Evolutionary conservation across 2,329 filamentous ascomycete species (phyloP).

Genomic region (Fusarium chaquense): DNA sequence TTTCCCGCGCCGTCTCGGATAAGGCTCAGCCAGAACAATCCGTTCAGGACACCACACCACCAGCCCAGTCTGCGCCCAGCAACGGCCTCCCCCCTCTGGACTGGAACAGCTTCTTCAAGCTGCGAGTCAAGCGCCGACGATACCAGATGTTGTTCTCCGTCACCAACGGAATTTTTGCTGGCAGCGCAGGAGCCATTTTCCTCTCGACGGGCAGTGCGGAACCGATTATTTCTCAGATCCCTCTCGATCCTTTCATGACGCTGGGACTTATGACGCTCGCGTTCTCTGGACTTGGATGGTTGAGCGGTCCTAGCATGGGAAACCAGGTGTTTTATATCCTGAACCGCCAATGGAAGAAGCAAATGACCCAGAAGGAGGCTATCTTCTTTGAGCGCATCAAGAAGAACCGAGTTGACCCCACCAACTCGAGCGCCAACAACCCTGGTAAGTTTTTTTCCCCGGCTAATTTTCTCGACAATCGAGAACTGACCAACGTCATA

Average conservation of each 20-base stretch:
- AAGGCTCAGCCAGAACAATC: slow-evolving; percentile 21
- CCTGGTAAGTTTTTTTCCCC: slow-evolving; percentile 64
- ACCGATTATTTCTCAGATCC: slow-evolving; percentile 75
- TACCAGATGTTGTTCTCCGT: slow-evolving; percentile 85
- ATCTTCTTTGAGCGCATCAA: slow-evolving; percentile 94
- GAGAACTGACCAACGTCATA: slow-evolving; percentile 34
- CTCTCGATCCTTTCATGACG: slow-evolving; percentile 88
- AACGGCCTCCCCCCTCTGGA: slow-evolving; percentile 62
- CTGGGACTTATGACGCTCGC: slow-evolving; percentile 83
- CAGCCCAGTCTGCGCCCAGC: slow-evolving; percentile 31
- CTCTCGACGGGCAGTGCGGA: slow-evolving; percentile 81
- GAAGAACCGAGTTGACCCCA: slow-evolving; percentile 91
- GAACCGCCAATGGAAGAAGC: slow-evolving; percentile 76
- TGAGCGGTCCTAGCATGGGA: slow-evolving; percentile 85
- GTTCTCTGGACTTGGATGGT: slow-evolving; percentile 86
- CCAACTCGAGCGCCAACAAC: slow-evolving; percentile 88
- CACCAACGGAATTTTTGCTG: slow-evolving; percentile 70
- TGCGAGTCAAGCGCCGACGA: slow-evolving; percentile 85
- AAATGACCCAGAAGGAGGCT: slow-evolving; percentile 90
- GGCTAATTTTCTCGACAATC: neutral
- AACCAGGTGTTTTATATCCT: slow-evolving; percentile 81
- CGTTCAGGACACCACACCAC: neutral
- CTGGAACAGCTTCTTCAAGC: slow-evolving; percentile 94
- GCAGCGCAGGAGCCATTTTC: slow-evolving; percentile 71
- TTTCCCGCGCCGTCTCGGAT: slow-evolving; percentile 39